These are phyloP conservation scores for Cystobasidium pallidum DNA, from an alignment of 1,284 basidiomycete species.

Conservation along the genomic window DNA sequence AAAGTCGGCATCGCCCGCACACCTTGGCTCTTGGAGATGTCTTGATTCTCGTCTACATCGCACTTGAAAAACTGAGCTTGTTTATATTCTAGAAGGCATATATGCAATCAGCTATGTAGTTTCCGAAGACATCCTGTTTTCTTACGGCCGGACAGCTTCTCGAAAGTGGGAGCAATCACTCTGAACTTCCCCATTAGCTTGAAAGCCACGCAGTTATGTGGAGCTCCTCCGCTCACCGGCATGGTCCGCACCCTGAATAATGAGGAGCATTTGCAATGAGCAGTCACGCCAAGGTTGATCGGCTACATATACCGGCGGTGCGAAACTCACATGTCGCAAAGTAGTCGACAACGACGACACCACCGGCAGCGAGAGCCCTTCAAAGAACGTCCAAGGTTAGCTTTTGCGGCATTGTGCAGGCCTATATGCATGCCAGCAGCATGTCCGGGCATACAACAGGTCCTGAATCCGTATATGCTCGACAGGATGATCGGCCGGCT, in stretches of 20 bases:
- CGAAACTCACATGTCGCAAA: slow-evolving; percentile 32
- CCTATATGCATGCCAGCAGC: too few relatives aligned
- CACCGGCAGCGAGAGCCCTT: slow-evolving; percentile 17
- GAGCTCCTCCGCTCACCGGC: background rate
- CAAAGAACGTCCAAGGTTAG: background rate
- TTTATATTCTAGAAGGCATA: slow-evolving; percentile 19
- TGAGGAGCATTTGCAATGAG: background rate
- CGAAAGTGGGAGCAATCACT: slow-evolving; percentile 38
- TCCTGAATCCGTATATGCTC: background rate
- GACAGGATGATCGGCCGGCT: slow-evolving; percentile 11
- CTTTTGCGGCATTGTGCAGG: background rate
- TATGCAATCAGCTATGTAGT: background rate
- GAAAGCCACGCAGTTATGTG: background rate
- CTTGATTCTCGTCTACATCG: slow-evolving; percentile 38
- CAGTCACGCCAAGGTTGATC: background rate
- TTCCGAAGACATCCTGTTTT: background rate
- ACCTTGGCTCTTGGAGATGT: slow-evolving; percentile 32
- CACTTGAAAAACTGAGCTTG: slow-evolving; percentile 39
- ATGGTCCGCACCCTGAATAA: slow-evolving; percentile 28
- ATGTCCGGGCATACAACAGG: too few relatives aligned
- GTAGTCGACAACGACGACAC: slow-evolving; percentile 43
- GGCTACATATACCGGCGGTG: background rate
- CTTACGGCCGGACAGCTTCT: slow-evolving; percentile 26
- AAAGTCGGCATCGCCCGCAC: slow-evolving; percentile 41
- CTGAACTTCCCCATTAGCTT: background rate